Evolutionary conservation across 2,329 filamentous ascomycete genomes (phyloP).

Genomic region (Fusarium torulosum): DNA sequence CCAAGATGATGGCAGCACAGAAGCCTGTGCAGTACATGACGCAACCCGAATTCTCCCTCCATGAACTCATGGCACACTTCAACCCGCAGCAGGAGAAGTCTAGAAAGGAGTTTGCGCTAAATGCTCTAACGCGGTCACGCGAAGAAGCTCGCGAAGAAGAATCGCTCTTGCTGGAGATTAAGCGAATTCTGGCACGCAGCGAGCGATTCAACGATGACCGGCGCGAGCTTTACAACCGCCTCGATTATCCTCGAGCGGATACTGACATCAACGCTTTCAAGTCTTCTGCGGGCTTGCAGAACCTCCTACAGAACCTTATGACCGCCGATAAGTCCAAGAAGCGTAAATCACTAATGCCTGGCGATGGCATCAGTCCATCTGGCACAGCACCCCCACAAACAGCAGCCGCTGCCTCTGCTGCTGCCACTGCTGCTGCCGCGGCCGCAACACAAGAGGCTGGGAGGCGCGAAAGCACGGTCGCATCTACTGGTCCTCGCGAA

Average conservation of each 20-base stretch:
- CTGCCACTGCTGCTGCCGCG: slow-evolving; percentile 37
- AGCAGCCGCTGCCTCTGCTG: slow-evolving; percentile 32
- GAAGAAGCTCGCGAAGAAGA: slow-evolving; percentile 96
- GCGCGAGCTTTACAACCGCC: slow-evolving; percentile 84
- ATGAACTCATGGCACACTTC: slow-evolving; percentile 89
- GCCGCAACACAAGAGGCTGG: slow-evolving; percentile 54
- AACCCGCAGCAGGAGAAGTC: slow-evolving; percentile 82
- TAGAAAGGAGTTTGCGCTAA: slow-evolving; percentile 87
- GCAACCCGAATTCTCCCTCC: slow-evolving; percentile 81
- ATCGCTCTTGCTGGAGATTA: slow-evolving; percentile 87
- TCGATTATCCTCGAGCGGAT: slow-evolving; percentile 81
- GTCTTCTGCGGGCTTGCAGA: slow-evolving; percentile 82
- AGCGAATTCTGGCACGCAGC: slow-evolving; percentile 88
- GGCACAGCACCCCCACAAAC: slow-evolving; percentile 53
- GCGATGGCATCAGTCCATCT: slow-evolving; percentile 65
- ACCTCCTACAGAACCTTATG: slow-evolving; percentile 85
- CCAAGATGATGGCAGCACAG: slow-evolving; percentile 82
- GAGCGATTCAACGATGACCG: slow-evolving; percentile 90
- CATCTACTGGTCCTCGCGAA: slow-evolving; percentile 57
- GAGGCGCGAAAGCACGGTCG: slow-evolving; percentile 67
- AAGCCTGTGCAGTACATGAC: slow-evolving; percentile 91
- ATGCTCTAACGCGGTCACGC: slow-evolving; percentile 80
- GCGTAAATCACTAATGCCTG: slow-evolving; percentile 76
- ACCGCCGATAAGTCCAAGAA: slow-evolving; percentile 91
- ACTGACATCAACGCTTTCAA: slow-evolving; percentile 83